Conservation (phyloP, 352 stramenopile species). For the Ophiocytium majus region DNA sequence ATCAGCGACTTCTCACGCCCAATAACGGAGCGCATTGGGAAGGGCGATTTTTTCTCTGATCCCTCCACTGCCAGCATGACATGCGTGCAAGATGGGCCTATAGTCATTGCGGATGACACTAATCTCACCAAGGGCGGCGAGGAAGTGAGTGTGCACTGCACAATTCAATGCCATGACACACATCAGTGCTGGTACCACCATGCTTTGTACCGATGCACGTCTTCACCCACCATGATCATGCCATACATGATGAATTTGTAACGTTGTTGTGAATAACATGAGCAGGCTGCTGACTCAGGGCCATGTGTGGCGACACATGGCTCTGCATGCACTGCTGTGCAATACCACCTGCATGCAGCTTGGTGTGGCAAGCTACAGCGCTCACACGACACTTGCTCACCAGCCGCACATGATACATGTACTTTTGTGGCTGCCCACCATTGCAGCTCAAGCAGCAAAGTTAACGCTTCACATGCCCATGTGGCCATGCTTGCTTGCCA, state of each 20-base stretch:
- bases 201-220: too few relatives aligned
- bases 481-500: background rate
- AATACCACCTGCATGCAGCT: too few relatives aligned
- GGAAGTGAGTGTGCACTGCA: constrained; percentile 63
- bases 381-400: too few relatives aligned
- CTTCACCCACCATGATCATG: too few relatives aligned
- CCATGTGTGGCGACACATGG: too few relatives aligned
- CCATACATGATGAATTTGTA: too few relatives aligned
- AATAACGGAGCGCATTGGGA: constrained; percentile 68
- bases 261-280: too few relatives aligned
- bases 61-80: constrained; percentile 67
- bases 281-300: too few relatives aligned
- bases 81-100: constrained; percentile 64
- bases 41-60: constrained; percentile 62
- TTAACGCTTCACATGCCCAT: constrained; percentile 2
- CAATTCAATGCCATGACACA: too few relatives aligned
- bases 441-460: background rate
- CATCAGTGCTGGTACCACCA: constrained; percentile 15
- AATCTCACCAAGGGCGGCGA: constrained; percentile 57
- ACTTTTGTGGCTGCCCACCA: background rate
- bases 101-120: constrained; percentile 61
- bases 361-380: too few relatives aligned
- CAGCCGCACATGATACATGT: too few relatives aligned
- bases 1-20: constrained; percentile 73
- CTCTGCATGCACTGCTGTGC: too few relatives aligned